A percentile compares a stretch with the other conserved stretches of the same genome.
phyloP scores from a whole-genome alignment of 2,329 filamentous ascomycete species.

The Hypoxylon sp. region DNA sequence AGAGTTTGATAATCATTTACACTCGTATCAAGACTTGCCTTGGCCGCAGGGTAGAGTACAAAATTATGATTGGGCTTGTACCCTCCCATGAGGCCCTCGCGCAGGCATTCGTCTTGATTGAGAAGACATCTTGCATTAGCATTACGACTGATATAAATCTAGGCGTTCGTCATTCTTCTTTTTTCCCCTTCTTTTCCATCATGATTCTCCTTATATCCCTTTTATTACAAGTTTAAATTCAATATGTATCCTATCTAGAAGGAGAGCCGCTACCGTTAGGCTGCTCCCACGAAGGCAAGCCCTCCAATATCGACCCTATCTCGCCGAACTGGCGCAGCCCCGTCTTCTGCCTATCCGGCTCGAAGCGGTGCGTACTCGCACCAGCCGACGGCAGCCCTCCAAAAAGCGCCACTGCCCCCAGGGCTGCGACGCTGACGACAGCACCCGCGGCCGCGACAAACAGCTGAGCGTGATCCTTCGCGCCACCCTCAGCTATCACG shows the following conservation, averaged over 20 bases:
- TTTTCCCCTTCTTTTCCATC: neutral
- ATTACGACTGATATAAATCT: too few relatives aligned
- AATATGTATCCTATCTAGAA: slow-evolving; percentile 1
- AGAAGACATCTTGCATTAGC: too few relatives aligned
- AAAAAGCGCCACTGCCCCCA: slow-evolving; percentile 57
- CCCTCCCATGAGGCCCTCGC: too few relatives aligned
- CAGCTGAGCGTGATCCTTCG: slow-evolving; percentile 47
- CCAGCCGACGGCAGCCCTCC: slow-evolving; percentile 60
- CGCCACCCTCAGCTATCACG: slow-evolving; percentile 39
- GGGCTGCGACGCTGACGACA: slow-evolving; percentile 47
- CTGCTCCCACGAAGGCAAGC: slow-evolving; percentile 42
- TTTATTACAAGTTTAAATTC: too few relatives aligned
- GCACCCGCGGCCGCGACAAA: slow-evolving; percentile 55
- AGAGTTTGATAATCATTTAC: too few relatives aligned
- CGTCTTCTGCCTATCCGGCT: slow-evolving; percentile 44
- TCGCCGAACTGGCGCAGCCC: slow-evolving; percentile 60
- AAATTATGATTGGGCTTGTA: too few relatives aligned
- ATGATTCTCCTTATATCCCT: neutral
- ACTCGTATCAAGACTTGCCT: too few relatives aligned
- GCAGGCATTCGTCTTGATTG: too few relatives aligned
- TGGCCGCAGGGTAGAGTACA: too few relatives aligned
- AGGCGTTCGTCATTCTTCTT: neutral
- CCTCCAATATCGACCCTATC: slow-evolving; percentile 59
- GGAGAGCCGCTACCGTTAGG: slow-evolving; percentile 13
- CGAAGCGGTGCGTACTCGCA: slow-evolving; percentile 58